phyloP scores from a whole-genome alignment of 345 rosid species.

The Citrus unshiu region DNA sequence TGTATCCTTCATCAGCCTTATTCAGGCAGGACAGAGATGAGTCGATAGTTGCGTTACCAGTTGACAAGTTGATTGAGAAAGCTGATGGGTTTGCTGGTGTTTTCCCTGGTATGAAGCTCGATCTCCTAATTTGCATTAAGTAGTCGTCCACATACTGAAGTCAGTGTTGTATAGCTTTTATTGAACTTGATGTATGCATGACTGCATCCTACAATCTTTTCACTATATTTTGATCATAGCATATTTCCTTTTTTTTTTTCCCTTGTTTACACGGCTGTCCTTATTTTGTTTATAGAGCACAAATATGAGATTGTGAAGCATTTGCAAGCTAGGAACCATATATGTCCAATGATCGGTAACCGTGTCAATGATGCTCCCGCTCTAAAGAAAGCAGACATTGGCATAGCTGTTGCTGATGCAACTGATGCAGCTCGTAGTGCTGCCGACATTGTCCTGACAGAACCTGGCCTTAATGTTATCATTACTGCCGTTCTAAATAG shows the following conservation, averaged over 20 bases:
- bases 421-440: constrained; percentile 78
- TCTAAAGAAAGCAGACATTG: constrained; percentile 66
- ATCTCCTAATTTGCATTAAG: background rate
- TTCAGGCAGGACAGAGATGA: constrained; percentile 58
- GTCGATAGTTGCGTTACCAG: constrained; percentile 49
- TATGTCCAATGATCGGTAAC: constrained; percentile 13
- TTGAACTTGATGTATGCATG: background rate
- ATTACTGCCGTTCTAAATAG: constrained; percentile 63
- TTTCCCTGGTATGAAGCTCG: constrained; percentile 48
- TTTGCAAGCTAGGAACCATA: constrained; percentile 66
- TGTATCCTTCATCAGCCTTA: constrained; percentile 61
- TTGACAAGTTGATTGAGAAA: constrained; percentile 56
- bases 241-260: background rate
- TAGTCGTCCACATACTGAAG: background rate
- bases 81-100: constrained; percentile 72
- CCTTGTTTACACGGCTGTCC: background rate
- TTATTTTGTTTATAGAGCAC: constrained; percentile 39
- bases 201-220: background rate
- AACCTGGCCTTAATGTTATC: constrained; percentile 66
- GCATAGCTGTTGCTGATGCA: constrained; percentile 70
- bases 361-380: constrained; percentile 70
- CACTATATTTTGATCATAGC: background rate
- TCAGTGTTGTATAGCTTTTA: background rate
- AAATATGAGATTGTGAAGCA: constrained; percentile 70
- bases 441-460: constrained; percentile 62